These are phyloP conservation scores for Graphiopsis chlorocephala DNA, from an alignment of 2,329 filamentous ascomycete species.

Conservation along the genomic window DNA sequence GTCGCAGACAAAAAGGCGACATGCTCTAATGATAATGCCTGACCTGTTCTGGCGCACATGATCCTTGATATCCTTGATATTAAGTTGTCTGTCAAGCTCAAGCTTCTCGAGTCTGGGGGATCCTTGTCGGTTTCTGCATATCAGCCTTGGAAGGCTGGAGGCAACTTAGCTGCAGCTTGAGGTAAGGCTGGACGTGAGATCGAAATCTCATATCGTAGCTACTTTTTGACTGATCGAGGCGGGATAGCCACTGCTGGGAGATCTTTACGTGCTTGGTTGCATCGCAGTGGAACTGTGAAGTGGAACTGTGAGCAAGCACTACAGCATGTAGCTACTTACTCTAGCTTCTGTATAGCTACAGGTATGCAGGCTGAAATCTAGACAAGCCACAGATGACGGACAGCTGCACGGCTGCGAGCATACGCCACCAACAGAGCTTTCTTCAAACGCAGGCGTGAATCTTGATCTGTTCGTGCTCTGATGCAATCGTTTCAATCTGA, in stretches of 20 bases:
- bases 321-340: too few species aligned
- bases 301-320: too few species aligned
- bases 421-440: slow-evolving; percentile 2
- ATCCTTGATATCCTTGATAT: too few species aligned
- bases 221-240: too few species aligned
- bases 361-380: too few species aligned
- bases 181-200: too few species aligned
- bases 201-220: too few species aligned
- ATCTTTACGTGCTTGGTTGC: too few species aligned
- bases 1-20: neutral
- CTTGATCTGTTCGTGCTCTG: neutral
- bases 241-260: too few species aligned
- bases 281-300: too few species aligned
- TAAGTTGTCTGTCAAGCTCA: neutral
- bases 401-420: neutral
- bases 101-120: neutral
- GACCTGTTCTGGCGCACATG: neutral
- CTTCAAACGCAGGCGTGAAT: neutral
- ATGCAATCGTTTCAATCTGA: neutral
- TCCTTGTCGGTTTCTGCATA: neutral
- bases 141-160: neutral
- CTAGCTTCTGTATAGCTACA: too few species aligned
- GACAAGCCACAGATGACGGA: neutral
- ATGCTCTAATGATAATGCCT: neutral
- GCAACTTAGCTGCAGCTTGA: too few species aligned